A percentile compares a stretch with the other conserved stretches of the same genome.
Evolutionary conservation across 192 early-diverging fungal genomes (phyloP).

Genomic region (Helicostylum pulchrum): DNA sequence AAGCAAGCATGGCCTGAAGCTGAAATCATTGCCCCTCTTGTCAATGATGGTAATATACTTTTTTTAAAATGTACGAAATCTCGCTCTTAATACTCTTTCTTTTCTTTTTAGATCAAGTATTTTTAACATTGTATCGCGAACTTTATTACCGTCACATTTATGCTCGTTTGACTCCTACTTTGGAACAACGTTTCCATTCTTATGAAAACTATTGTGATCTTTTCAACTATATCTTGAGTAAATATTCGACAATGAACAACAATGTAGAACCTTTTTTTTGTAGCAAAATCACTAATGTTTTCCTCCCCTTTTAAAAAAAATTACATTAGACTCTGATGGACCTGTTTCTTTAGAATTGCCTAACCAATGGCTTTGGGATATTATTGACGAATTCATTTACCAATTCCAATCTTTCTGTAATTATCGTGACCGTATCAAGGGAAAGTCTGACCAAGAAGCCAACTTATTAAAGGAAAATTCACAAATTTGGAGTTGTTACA

Average conservation of each 20-base stretch:
- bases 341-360: conserved; percentile 91
- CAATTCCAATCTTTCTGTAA: conserved; percentile 98
- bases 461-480: conserved; percentile 79
- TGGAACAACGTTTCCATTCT: conserved; percentile 88
- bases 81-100: background rate
- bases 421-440: conserved; percentile 84
- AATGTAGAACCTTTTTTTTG: background rate
- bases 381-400: conserved; percentile 99
- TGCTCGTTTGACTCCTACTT: conserved; percentile 81
- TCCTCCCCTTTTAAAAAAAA: too few species aligned
- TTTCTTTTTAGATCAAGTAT: conserved; percentile 65
- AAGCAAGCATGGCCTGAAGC: conserved; percentile 90
- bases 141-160: conserved; percentile 97
- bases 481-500: conserved; percentile 94
- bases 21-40: conserved; percentile 73
- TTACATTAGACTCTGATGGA: conserved; percentile 67
- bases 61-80: background rate
- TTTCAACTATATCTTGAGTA: conserved; percentile 94
- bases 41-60: conserved; percentile 69
- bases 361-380: conserved; percentile 99
- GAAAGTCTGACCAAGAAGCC: conserved; percentile 78
- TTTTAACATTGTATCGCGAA: conserved; percentile 93
- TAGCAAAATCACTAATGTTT: background rate
- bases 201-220: conserved; percentile 97
- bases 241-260: conserved; percentile 19